These are phyloP conservation scores for Dysphania ambrosioides DNA, from an alignment of 148 eudicot species.

Conservation along the genomic window DNA sequence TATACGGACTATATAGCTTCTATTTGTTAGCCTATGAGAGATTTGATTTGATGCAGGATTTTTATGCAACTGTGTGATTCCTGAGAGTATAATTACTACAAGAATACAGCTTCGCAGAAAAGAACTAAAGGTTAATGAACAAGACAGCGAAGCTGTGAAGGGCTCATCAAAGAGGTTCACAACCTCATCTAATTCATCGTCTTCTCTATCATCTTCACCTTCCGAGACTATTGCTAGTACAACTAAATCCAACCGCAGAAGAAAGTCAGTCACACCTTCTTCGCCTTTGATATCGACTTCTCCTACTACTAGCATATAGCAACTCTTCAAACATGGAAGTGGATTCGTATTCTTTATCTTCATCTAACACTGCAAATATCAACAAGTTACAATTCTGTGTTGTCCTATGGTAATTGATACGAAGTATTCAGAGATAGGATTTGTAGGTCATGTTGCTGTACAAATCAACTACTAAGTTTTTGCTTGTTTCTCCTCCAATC, in stretches of 20 bases:
- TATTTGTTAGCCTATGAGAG: too few relatives aligned
- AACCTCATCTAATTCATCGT: conserved; percentile 26
- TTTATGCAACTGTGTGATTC: conserved; percentile 55
- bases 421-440: conserved; percentile 9
- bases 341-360: too few relatives aligned
- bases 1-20: too few relatives aligned
- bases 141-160: conserved; percentile 15
- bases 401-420: too few relatives aligned
- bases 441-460: conserved; percentile 25
- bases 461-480: too few relatives aligned
- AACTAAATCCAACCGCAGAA: conserved; percentile 15
- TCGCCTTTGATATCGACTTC: conserved; percentile 34
- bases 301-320: conserved; percentile 23
- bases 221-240: conserved; percentile 2
- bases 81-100: conserved; percentile 37
- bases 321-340: too few relatives aligned
- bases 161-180: conserved; percentile 28
- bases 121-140: conserved; percentile 22
- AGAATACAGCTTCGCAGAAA: conserved; percentile 31
- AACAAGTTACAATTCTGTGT: too few relatives aligned
- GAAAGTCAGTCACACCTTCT: conserved; percentile 27
- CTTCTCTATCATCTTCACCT: conserved; percentile 24
- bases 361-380: too few relatives aligned
- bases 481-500: too few relatives aligned
- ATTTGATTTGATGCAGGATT: conserved; percentile 31